Evolutionary conservation across 768 basidiomycete species (phyloP), one percentile per base, ranked within the genome.

Genomic region (Amanita polypyramis): DNA sequence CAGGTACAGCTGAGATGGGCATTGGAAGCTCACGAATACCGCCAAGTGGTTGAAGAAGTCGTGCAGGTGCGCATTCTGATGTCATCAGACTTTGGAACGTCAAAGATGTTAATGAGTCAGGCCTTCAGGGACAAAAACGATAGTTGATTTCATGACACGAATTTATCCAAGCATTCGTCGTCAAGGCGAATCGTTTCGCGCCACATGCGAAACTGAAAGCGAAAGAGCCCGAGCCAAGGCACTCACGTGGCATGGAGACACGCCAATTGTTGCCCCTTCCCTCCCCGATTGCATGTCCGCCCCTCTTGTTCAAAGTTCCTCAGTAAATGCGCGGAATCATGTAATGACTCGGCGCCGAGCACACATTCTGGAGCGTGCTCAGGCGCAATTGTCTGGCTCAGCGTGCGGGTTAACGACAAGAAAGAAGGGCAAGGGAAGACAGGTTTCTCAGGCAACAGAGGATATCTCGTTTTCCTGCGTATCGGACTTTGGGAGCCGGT

Each of bases 351-450:
- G 65, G 40, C 60, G 58, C 21, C 48, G 65, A 33, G 53, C 56
- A 40, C 52, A 61, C 20, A 49, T 58, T 19, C 57, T 66, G 8
- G 57, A 63, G 33, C 51, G 57, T n/a, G 57, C 63, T 9, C 58
- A 61, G 27, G 61, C 61, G 5, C 56, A 59, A 12, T 52, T 54
- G 10, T 50, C 47, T 39, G 27, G 23, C 43, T 47, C 25, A 27
- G 39, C 27, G 50, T 47, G 38, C 25, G 19, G 33, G 14, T 25
- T 36, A 14, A 27, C 47, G 27, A 17, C 27, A 21, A 32, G 14
- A 25, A 17, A 23, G 39, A 39, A 41, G 19, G 34, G 33, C n/a
- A n/a, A 20, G n/a, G 30, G 17, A 40, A 45, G 37, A 20, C 40
- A 33, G 19, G 43, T 39, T 15, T 52, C 44, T 2, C 43, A 52